Percentiles rank a stretch among this genome's conserved stretches.
Conservation (phyloP, 768 basidiomycete species). For the Kwoniella dendrophila region DNA sequence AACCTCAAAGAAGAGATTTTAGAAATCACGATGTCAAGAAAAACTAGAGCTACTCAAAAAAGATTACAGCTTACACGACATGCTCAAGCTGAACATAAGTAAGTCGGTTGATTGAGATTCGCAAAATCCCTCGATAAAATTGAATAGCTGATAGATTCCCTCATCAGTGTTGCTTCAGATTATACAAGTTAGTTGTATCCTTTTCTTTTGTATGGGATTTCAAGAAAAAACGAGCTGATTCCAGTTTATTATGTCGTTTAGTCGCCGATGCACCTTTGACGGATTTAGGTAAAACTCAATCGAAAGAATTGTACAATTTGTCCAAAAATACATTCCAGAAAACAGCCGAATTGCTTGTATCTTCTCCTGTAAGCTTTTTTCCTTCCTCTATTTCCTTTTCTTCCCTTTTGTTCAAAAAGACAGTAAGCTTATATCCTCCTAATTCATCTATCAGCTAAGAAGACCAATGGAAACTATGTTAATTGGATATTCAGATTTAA, state of each 20-base stretch:
- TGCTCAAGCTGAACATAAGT: constrained; percentile 53
- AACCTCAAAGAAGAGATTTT: no score
- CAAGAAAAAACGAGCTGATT: background rate
- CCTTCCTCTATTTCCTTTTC: background rate
- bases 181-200: constrained; percentile 39
- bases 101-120: constrained; percentile 7
- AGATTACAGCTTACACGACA: constrained; percentile 47
- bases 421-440: background rate
- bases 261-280: constrained; percentile 54
- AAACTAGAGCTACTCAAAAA: constrained; percentile 26
- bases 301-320: constrained; percentile 38
- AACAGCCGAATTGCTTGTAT: constrained; percentile 50
- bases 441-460: constrained; percentile 26
- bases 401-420: background rate
- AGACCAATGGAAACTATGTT: constrained; percentile 52
- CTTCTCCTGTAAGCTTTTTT: constrained; percentile 30
- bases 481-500: constrained; percentile 40
- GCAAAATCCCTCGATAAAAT: background rate
- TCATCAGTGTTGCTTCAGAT: constrained; percentile 46
- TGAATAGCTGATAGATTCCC: constrained; percentile 6
- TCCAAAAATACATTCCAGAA: constrained; percentile 45
- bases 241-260: background rate
- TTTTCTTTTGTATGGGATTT: background rate
- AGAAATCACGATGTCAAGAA: constrained; percentile 1
- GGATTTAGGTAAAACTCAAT: constrained; percentile 47